Conservation (phyloP, 305 asterid species). For the Petunia hybrid region DNA sequence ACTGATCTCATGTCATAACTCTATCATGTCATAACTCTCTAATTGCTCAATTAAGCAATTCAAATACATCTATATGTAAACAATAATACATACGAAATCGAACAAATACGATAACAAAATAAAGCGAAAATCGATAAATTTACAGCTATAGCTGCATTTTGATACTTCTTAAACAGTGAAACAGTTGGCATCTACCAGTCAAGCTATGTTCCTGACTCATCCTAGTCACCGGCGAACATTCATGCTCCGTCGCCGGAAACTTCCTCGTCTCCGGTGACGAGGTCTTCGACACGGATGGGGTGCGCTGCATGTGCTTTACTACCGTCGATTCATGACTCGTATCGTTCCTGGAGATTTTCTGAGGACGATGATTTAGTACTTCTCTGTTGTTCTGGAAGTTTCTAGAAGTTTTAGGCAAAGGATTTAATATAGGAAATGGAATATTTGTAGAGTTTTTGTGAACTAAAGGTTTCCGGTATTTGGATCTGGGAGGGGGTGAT, state of each 20-base stretch:
- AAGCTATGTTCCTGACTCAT: constrained; percentile 60
- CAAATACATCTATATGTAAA: too few species aligned
- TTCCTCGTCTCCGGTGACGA: constrained; percentile 45
- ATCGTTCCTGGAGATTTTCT: constrained; percentile 49
- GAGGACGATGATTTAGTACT: constrained; percentile 59
- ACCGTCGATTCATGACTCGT: constrained; percentile 53
- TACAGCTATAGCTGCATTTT: constrained; percentile 95
- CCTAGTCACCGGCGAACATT: constrained; percentile 43
- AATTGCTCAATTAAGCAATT: too few species aligned
- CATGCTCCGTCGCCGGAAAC: constrained; percentile 30
- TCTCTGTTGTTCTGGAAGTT: constrained; percentile 55
- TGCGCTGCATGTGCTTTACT: constrained; percentile 67
- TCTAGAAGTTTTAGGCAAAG: constrained; percentile 53
- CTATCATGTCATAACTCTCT: too few species aligned
- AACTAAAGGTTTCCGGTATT: constrained; percentile 43
- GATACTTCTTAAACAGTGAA: constrained; percentile 85
- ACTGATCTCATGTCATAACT: too few species aligned
- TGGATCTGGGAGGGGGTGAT: constrained; percentile 46
- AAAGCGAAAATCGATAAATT: constrained; percentile 22
- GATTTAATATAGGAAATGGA: constrained; percentile 60
- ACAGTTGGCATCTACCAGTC: constrained; percentile 81
- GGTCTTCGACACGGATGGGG: constrained; percentile 50
- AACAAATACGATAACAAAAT: constrained; percentile 7
- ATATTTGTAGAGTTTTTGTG: constrained; percentile 65
- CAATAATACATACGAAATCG: too few species aligned